These are phyloP conservation scores for Podaxis sp. DNA, from an alignment of 768 basidiomycete genomes.

Conservation along the genomic window DNA sequence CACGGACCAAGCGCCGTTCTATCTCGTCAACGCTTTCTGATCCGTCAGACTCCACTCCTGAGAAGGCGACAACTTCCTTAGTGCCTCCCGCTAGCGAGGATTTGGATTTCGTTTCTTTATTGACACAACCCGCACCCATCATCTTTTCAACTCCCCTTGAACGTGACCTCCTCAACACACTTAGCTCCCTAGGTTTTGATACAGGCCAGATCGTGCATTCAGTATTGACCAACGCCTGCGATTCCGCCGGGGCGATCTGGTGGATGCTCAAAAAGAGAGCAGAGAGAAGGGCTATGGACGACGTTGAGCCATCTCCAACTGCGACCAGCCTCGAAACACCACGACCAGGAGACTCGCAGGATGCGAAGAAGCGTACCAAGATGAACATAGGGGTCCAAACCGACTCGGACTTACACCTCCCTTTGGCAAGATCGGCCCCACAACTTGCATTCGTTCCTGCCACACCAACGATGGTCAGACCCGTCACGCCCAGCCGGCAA, in stretches of 20 bases:
- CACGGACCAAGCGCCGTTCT: conserved; percentile 91
- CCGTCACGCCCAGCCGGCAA: conserved; percentile 52
- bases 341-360: conserved; percentile 14
- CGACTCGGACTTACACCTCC: conserved; percentile 23
- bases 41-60: conserved; percentile 43
- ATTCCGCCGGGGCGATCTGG: conserved; percentile 88
- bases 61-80: conserved; percentile 36
- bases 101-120: conserved; percentile 57
- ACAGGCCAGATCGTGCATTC: conserved; percentile 94
- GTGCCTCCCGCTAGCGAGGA: conserved; percentile 37
- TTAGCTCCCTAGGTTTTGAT: conserved; percentile 82
- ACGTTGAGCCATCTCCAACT: conserved; percentile 17
- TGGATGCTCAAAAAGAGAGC: conserved; percentile 91
- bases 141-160: conserved; percentile 88
- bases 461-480: conserved; percentile 57
- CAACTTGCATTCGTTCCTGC: conserved; percentile 73
- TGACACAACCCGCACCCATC: conserved; percentile 64
- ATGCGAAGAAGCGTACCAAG: conserved; percentile 29
- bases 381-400: conserved; percentile 42
- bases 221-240: conserved; percentile 88
- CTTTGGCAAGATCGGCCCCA: conserved; percentile 33
- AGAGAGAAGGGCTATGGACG: conserved; percentile 48
- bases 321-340: conserved; percentile 17
- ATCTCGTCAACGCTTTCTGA: conserved; percentile 85
- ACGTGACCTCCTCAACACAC: conserved; percentile 68